Evolutionary conservation across 2,329 filamentous ascomycete species (phyloP).

Genomic region (Penicillium brasilianum): DNA sequence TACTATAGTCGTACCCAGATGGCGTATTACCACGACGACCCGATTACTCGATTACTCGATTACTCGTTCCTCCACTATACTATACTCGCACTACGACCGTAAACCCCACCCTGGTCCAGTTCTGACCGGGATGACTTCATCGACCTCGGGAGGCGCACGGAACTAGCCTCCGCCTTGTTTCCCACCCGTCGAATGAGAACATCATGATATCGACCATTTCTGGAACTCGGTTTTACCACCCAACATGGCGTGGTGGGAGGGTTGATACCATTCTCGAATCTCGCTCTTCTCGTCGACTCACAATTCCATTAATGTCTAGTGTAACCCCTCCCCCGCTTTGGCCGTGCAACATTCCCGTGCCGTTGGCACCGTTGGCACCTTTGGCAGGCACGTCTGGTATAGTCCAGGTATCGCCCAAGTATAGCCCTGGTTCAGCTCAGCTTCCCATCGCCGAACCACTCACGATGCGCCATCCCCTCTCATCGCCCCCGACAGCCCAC

Average conservation of each 20-base stretch:
- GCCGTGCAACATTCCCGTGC: slow-evolving; percentile 20
- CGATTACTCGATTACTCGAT: no score
- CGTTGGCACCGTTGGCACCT: no score
- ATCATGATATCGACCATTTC: slow-evolving; percentile 13
- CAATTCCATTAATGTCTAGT: neutral
- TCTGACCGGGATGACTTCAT: slow-evolving; percentile 31
- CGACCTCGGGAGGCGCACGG: slow-evolving; percentile 22
- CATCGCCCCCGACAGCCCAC: slow-evolving; percentile 12
- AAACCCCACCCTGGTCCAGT: neutral
- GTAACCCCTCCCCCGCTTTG: slow-evolving; percentile 14
- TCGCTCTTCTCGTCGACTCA: neutral
- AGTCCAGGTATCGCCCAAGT: slow-evolving; percentile 5
- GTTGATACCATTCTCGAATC: neutral
- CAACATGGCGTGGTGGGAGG: no score
- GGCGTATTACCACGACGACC: no score
- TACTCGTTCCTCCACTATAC: neutral
- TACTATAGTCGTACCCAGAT: neutral
- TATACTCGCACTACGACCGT: neutral
- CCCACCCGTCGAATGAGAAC: slow-evolving; percentile 14
- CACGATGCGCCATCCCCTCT: neutral
- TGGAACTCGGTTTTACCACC: no score
- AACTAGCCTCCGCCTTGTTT: slow-evolving; percentile 33
- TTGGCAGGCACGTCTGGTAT: no score
- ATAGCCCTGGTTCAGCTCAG: neutral
- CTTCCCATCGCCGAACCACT: neutral